Percentiles rank a stretch among this genome's conserved stretches.
These are phyloP conservation scores for Chlamydomonas sp. DNA, from an alignment of 139 green algal species.

Conservation along the genomic window DNA sequence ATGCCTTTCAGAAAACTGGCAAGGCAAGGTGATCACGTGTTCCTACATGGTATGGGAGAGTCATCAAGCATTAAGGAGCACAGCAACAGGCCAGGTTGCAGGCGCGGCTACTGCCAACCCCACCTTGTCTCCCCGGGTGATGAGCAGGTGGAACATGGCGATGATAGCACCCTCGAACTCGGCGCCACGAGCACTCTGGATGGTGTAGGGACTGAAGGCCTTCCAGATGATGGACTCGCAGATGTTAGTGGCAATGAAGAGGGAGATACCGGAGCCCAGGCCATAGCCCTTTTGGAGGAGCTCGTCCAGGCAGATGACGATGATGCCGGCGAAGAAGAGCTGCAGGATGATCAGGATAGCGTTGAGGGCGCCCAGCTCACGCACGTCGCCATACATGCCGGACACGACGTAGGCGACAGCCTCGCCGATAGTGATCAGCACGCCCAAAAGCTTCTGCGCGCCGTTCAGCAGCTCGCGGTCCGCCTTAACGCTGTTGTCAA, in stretches of 20 bases:
- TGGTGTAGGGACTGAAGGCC: constrained; percentile 93
- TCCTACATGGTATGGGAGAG: neutral
- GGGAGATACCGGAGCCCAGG: constrained; percentile 97
- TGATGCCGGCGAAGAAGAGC: constrained; percentile 97
- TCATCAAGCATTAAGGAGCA: neutral
- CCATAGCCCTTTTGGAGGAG: constrained; percentile 98
- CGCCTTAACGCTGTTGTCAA: constrained; percentile 97
- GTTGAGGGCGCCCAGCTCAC: constrained; percentile 91
- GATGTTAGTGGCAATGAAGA: constrained; percentile 99
- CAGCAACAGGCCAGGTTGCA: neutral
- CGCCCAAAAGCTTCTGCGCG: constrained; percentile 96
- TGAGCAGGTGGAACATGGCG: constrained; percentile 95
- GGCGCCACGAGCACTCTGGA: constrained; percentile 83
- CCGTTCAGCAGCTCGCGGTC: constrained; percentile 96
- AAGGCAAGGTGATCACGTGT: neutral
- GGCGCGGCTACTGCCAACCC: neutral
- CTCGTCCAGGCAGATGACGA: constrained; percentile 99
- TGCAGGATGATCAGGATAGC: constrained; percentile 97
- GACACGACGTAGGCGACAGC: constrained; percentile 99
- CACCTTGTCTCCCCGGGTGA: constrained; percentile 95
- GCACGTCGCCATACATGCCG: constrained; percentile 98
- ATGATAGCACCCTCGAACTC: constrained; percentile 99
- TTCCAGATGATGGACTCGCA: constrained; percentile 99
- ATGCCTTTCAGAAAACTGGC: too few relatives aligned
- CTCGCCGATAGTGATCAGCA: constrained; percentile 99